These are phyloP conservation scores for Omphalotus guepiniiformis DNA, from an alignment of 768 basidiomycete genomes.

Conservation along the genomic window DNA sequence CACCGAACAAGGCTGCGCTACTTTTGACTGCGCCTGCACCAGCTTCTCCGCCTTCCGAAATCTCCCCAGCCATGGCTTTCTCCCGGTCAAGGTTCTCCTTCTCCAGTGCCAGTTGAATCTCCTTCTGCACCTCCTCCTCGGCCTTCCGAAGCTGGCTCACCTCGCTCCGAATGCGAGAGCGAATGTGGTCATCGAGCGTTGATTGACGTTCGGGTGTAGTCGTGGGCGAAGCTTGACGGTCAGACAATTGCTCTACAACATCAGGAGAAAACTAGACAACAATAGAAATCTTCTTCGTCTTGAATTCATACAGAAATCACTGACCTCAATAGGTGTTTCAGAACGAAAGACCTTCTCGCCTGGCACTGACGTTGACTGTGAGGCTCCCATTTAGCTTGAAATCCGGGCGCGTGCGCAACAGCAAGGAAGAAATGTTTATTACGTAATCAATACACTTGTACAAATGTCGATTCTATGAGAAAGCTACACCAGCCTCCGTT, in stretches of 20 bases:
- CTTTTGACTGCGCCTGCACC: constrained; percentile 45
- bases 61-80: constrained; percentile 44
- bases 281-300: constrained; percentile 7
- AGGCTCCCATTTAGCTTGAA: constrained; percentile 67
- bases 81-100: constrained; percentile 86
- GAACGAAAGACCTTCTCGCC: constrained; percentile 55
- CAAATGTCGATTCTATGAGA: no score
- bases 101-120: constrained; percentile 78
- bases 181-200: constrained; percentile 69
- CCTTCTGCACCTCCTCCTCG: constrained; percentile 62
- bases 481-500: not conserved
- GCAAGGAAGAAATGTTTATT: no score
- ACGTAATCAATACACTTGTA: no score
- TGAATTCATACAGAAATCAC: constrained; percentile 14
- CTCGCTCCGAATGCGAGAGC: constrained; percentile 66
- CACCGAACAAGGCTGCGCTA: constrained; percentile 61
- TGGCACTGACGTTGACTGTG: constrained; percentile 57
- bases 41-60: constrained; percentile 30
- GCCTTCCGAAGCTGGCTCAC: constrained; percentile 60
- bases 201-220: constrained; percentile 68
- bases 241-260: constrained; percentile 75
- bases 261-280: constrained; percentile 69
- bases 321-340: constrained; percentile 52
- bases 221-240: constrained; percentile 53
- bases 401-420: no score